Percentiles rank a stretch among this genome's conserved stretches.
Evolutionary conservation across 2,329 filamentous ascomycete genomes (phyloP).

Genomic region (Paecilomyces niveus): DNA sequence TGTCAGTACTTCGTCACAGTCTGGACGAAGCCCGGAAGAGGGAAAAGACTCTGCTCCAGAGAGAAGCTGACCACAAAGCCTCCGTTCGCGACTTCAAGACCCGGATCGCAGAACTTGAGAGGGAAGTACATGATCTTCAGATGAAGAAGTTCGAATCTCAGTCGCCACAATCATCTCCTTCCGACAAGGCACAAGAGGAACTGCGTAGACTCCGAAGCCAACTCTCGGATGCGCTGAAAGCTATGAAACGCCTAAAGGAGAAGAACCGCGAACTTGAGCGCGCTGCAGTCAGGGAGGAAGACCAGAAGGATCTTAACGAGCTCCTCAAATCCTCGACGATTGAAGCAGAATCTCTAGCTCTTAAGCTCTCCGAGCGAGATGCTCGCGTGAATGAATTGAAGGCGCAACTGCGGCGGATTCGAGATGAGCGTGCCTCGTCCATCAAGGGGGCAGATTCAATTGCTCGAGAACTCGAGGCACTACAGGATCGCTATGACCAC

Average conservation of each 20-base stretch:
- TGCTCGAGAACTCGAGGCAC: slow-evolving; percentile 35
- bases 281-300: slow-evolving; percentile 40
- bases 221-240: slow-evolving; percentile 53
- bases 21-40: slow-evolving; percentile 58
- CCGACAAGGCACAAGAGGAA: slow-evolving; percentile 43
- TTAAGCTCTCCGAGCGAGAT: slow-evolving; percentile 64
- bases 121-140: slow-evolving; percentile 56
- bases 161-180: slow-evolving; percentile 47
- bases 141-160: slow-evolving; percentile 45
- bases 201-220: slow-evolving; percentile 54
- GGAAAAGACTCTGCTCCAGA: slow-evolving; percentile 58
- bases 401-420: slow-evolving; percentile 57
- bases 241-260: slow-evolving; percentile 48
- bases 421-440: slow-evolving; percentile 39
- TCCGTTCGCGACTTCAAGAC: slow-evolving; percentile 57
- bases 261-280: slow-evolving; percentile 46
- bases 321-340: slow-evolving; percentile 41
- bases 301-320: slow-evolving; percentile 39
- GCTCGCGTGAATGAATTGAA: slow-evolving; percentile 51
- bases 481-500: slow-evolving; percentile 58
- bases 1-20: slow-evolving; percentile 57
- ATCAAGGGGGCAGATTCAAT: slow-evolving; percentile 34
- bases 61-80: slow-evolving; percentile 59
- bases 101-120: slow-evolving; percentile 60
- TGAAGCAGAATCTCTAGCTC: slow-evolving; percentile 59